Base-by-base conservation (phyloP, 2,329 filamentous ascomycete genomes). In the Talaromyces piceae region DNA sequence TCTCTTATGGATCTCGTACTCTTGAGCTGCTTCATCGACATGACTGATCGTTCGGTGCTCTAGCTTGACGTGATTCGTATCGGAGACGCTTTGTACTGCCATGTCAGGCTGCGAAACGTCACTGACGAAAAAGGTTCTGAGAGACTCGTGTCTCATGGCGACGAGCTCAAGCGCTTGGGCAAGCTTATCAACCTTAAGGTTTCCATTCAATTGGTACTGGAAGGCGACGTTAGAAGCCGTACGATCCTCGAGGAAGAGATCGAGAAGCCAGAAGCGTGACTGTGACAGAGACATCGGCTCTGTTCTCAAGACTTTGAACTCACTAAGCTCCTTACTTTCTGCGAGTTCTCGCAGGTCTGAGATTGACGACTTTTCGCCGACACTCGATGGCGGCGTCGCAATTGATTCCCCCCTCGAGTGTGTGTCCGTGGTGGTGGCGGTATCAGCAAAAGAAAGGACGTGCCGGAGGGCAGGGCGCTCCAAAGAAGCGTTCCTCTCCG, bases 191-290 rank as follows among this genome's bases (percentile, higher is more conserved):
- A 66, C n/a, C 2, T 56, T 44, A 1, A 74, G 23, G 2, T 30
- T 28, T 0, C 71, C 71, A 0, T 45, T 54, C 5, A 74, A 33
- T 1, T 54, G 49, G 49, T 59, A 56, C 2, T 28, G 53, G 3
- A 61, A 54, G 1, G 65, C 59, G 23, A 65, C 55, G 56, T 76
- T 76, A 55, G 61, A 67, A 1, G 65, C 63, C 0, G 63, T 70
- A 2, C 44, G 39, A 26, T 64, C 59, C 0, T 57, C 41, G 1
- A 60, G 30, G 3, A 51, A 56, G 7, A 44, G 47, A 2, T 12
- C 8, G 2, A 61, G 39, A 45, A 63, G 59, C 70, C 70, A 77
- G 54, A 76, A 69, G 0, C 69, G 59, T 0, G 64, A 59, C 54
- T 76, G 73, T 4, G 57, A 63, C 4, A 61, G 61, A 4, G 72